Evolutionary conservation across 1,139 yeast genomes (phyloP), one percentile per base, ranked within the genome.

Genomic region (Pichia sp.): DNA sequence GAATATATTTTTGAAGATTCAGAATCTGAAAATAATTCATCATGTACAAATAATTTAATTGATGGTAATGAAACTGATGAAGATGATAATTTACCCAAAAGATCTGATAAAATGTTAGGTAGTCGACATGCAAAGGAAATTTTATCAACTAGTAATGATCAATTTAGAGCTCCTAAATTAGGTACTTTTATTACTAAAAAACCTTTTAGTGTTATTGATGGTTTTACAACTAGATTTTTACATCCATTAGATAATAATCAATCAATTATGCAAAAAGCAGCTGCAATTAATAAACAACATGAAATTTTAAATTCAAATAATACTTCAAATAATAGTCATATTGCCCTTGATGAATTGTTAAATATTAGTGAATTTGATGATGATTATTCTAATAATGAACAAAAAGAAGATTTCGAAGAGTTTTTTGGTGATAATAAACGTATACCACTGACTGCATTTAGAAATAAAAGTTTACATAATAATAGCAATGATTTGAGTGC

Each of bases 141-240:
- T 10, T 74, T 92, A 27, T 84, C 95, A 7, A 83, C 95, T 1
- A 84, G 89, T 46, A 82, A 85, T 7, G 83, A 86, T 32, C 90
- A 90, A 49, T 81, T 90, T 53, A 72, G 95, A 48, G 97, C 97
- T 2, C 98, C 98, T 2, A 78, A 87, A 30, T 71, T 92, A 51
- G 97, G 97, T 0, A 84, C 96, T 1, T 92, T 97, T 95, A 80
- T 83, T 11, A 86, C 96, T 31, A 53, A 45, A 29, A 82, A 87
- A 58, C 97, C 96, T 0, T 88, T 86, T 66, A 95, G 96, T 31
- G 88, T 92, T 51, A 90, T 92, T 58, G 97, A 92, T 64, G 97
- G 98, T 5, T 73, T 87, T 34, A 82, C 95, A 1, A 92, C 97
- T 0, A 73, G 96, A 49, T 83, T 95, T 2, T 71, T 89, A 49